phyloP scores from a whole-genome alignment of 495 filamentous ascomycete species.

The Lasiosphaeriaceae sp. region DNA sequence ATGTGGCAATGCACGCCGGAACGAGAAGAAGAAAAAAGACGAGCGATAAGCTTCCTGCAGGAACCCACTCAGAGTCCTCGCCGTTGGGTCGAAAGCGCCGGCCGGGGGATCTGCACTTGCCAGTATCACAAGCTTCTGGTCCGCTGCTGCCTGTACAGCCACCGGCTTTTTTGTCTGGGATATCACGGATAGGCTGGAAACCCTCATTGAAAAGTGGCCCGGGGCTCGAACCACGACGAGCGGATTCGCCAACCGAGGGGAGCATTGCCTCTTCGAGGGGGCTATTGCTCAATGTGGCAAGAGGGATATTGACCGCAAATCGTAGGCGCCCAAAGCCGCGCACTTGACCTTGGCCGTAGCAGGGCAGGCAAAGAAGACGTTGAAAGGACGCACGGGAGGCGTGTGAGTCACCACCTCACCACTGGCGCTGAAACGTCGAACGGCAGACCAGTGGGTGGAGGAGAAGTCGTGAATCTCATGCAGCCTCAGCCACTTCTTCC shows the following conservation, averaged over 20 bases:
- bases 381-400: too few species aligned
- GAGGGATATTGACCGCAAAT: too few species aligned
- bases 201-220: neutral
- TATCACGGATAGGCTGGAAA: neutral
- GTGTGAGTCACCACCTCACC: too few species aligned
- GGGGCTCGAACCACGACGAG: neutral
- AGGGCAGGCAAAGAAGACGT: too few species aligned
- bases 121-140: neutral
- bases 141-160: neutral
- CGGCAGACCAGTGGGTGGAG: too few species aligned
- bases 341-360: too few species aligned
- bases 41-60: neutral
- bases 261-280: too few species aligned
- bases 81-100: neutral
- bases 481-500: too few species aligned
- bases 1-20: neutral
- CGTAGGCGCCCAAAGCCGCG: too few species aligned
- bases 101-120: neutral
- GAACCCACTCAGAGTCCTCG: neutral
- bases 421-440: too few species aligned
- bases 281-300: too few species aligned
- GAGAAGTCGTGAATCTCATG: too few species aligned
- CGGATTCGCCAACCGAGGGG: neutral
- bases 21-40: neutral
- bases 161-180: neutral